phyloP scores from a whole-genome alignment of 1,284 basidiomycete species.

The Sphagnurus paluster region DNA sequence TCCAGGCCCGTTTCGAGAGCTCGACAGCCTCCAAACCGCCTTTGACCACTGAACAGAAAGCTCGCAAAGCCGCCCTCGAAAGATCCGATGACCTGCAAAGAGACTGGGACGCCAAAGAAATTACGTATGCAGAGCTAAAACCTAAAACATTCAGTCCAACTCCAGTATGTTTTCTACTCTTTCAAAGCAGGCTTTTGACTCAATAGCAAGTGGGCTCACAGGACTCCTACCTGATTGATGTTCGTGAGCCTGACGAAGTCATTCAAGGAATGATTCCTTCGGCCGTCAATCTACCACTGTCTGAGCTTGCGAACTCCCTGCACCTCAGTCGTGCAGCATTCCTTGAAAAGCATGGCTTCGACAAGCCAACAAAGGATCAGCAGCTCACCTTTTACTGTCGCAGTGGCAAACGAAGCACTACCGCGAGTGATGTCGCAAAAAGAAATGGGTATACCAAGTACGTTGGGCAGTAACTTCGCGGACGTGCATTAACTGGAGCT shows the following conservation, averaged over 20 bases:
- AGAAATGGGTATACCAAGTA: slow-evolving; percentile 86
- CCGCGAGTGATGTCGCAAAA: slow-evolving; percentile 83
- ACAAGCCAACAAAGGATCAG: slow-evolving; percentile 77
- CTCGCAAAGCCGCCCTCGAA: slow-evolving; percentile 42
- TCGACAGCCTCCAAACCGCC: slow-evolving; percentile 15
- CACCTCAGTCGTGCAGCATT: slow-evolving; percentile 63
- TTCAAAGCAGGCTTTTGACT: background rate
- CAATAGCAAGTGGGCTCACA: slow-evolving; percentile 30
- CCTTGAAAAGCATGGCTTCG: slow-evolving; percentile 76
- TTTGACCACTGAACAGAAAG: slow-evolving; percentile 30
- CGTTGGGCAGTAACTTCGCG: slow-evolving; percentile 26
- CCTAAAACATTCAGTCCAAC: slow-evolving; percentile 79
- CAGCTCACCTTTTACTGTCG: slow-evolving; percentile 95
- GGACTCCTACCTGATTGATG: slow-evolving; percentile 87
- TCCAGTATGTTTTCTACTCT: slow-evolving; percentile 55
- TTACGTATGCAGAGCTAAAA: slow-evolving; percentile 86
- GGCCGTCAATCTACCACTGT: slow-evolving; percentile 91
- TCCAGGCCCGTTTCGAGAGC: slow-evolving; percentile 33
- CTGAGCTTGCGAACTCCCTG: slow-evolving; percentile 73
- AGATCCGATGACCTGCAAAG: slow-evolving; percentile 49
- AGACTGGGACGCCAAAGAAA: slow-evolving; percentile 70
- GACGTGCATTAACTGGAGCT: background rate
- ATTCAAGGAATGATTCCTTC: slow-evolving; percentile 95
- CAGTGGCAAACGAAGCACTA: slow-evolving; percentile 83
- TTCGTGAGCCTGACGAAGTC: slow-evolving; percentile 93